Base-by-base conservation (phyloP, 2,329 filamentous ascomycete species). In the Nemania sp. region DNA sequence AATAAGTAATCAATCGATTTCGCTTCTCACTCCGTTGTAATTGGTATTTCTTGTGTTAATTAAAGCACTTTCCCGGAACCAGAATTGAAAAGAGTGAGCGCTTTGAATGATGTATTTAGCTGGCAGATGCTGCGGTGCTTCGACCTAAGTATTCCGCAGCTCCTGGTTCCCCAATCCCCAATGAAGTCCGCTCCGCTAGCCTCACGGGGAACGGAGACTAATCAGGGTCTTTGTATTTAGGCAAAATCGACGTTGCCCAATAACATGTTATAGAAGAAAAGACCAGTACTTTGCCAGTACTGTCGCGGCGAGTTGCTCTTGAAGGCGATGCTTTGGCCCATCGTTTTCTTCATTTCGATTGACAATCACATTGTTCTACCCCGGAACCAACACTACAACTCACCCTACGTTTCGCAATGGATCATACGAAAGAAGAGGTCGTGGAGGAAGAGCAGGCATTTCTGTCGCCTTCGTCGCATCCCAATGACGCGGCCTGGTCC, bases 361-460 rank as follows among this genome's bases (percentile, higher is more conserved):
- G 20, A 20, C 6, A 23, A 39, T n/a, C 15, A 34, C 23, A 9
- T 23, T 47, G 23, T 44, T 37, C 37, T 43, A 14, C 39, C 19
- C 9, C 15, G 17, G 24, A 34, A 31, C 6, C 24, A 26, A 26
- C 14, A 17, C 41, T 19, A 42, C 23, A 24, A 15, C 19, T 46
- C 17, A 24, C 36, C 15, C 42, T 15, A 19, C 30, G 34, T 20
- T 40, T 31, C 54, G 56, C 19, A 17, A 66, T 66, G 61, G 52
- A 30, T 22, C 11, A 54, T 12, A 57, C 31, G n/a, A 69, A 68
- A 31, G 42, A 57, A 36, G 61, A 64, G 28, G 23, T 39, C 2
- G 60, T 60, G 7, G 68, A 64, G 42, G 69, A 71, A 52, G 64
- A 67, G 41, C 61, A 69, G 42, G 65, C 69, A 1, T 71, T 71